Conservation (phyloP, 441 rosid species). For the Dalechampia spathulata region DNA sequence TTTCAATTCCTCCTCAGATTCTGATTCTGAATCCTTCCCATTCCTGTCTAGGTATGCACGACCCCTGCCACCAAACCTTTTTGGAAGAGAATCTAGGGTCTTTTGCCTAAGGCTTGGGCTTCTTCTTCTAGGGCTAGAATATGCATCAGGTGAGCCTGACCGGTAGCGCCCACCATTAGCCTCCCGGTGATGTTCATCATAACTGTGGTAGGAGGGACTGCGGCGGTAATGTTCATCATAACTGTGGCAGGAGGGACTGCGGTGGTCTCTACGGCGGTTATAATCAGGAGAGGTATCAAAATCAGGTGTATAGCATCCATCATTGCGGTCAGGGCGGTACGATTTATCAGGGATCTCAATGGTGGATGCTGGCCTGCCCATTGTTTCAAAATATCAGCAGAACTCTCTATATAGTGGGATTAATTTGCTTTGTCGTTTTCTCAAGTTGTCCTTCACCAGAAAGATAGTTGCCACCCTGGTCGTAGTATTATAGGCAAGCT, state of each 20-base stretch:
- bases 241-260: not conserved
- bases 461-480: too few species aligned
- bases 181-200: slow-evolving; percentile 26
- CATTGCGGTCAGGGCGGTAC: slow-evolving; percentile 16
- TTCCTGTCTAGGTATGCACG: slow-evolving; percentile 34
- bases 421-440: too few species aligned
- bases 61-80: slow-evolving; percentile 43
- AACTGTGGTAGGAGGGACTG: slow-evolving; percentile 6
- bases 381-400: too few species aligned
- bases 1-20: slow-evolving; percentile 80
- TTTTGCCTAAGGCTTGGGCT: slow-evolving; percentile 23
- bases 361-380: slow-evolving; percentile 36
- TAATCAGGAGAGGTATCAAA: slow-evolving; percentile 22
- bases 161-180: slow-evolving; percentile 22
- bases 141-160: slow-evolving; percentile 30
- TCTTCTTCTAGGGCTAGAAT: slow-evolving; percentile 24
- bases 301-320: slow-evolving; percentile 22
- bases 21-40: slow-evolving; percentile 50
- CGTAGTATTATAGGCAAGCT: too few species aligned
- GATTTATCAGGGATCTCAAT: slow-evolving; percentile 29
- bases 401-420: too few species aligned
- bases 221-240: slow-evolving; percentile 24
- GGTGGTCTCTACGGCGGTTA: slow-evolving; percentile 5
- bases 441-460: too few species aligned
- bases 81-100: slow-evolving; percentile 49